Evolutionary conservation across 2,329 filamentous ascomycete species (phyloP).

Genomic region (Diaporthe citri): DNA sequence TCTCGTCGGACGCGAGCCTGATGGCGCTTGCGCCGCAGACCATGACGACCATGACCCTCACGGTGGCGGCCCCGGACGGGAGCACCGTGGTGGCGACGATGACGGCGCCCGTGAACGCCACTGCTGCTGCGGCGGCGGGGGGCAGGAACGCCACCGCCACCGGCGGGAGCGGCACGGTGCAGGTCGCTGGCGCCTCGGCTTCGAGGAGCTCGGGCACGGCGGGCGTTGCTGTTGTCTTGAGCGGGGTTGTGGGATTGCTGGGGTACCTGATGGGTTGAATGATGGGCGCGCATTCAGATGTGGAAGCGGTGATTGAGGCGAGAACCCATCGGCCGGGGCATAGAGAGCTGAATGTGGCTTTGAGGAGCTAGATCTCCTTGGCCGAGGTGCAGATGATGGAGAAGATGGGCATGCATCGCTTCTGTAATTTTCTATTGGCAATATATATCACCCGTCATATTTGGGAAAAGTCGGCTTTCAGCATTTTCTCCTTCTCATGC

Average conservation of each 20-base stretch:
- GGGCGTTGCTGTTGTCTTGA: constrained; percentile 20
- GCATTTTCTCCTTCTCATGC: background rate
- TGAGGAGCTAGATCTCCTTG: constrained; percentile 25
- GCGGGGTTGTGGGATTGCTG: constrained; percentile 12
- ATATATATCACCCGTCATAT: background rate
- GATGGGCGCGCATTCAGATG: background rate
- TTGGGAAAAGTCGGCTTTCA: background rate
- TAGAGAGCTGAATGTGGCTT: background rate
- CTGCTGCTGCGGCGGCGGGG: background rate
- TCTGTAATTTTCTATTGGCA: constrained; percentile 13
- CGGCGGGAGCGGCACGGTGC: background rate
- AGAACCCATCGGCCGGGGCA: background rate
- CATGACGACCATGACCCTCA: constrained; percentile 31
- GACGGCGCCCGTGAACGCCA: constrained; percentile 20
- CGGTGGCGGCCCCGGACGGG: constrained; percentile 1
- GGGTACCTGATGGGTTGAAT: constrained; percentile 22
- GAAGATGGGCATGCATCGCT: constrained; percentile 19
- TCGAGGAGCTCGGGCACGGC: constrained; percentile 5
- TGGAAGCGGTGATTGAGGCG: background rate
- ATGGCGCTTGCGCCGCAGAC: constrained; percentile 28
- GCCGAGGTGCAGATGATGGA: background rate
- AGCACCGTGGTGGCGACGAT: constrained; percentile 28
- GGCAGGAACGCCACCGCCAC: background rate
- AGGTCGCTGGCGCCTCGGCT: constrained; percentile 20
- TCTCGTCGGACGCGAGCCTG: constrained; percentile 26